Evolutionary conservation across 768 basidiomycete genomes (phyloP).

Genomic region (Mycena galopus): DNA sequence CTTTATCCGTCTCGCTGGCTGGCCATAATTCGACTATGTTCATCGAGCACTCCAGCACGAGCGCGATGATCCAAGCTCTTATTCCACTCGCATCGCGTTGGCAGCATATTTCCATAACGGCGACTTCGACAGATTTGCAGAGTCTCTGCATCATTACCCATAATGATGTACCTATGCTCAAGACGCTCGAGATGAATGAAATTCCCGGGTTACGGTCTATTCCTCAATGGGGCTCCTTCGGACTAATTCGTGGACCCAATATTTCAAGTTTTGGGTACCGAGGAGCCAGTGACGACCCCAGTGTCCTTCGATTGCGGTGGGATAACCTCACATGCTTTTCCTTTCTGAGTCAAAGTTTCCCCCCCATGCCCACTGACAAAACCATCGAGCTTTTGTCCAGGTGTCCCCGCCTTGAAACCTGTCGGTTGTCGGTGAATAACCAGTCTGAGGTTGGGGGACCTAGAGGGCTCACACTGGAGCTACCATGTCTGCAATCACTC

Average conservation of each 20-base stretch:
- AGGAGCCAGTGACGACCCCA: background rate
- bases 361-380: too few species aligned
- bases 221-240: background rate
- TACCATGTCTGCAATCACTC: too few species aligned
- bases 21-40: too few species aligned
- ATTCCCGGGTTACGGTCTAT: background rate
- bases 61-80: background rate
- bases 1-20: too few species aligned
- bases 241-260: background rate
- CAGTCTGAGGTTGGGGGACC: too few species aligned
- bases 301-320: constrained; percentile 3
- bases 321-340: background rate
- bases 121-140: background rate
- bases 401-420: too few species aligned
- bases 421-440: too few species aligned
- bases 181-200: background rate
- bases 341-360: too few species aligned
- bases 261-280: background rate
- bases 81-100: constrained; percentile 14
- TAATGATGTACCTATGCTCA: constrained; percentile 4
- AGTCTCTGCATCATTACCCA: background rate
- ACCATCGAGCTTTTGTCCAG: too few species aligned
- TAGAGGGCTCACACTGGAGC: too few species aligned
- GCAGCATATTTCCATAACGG: background rate
- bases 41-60: background rate